Base-by-base conservation (phyloP, 306 rosid species). In the Gynostemma pentaphyllum region DNA sequence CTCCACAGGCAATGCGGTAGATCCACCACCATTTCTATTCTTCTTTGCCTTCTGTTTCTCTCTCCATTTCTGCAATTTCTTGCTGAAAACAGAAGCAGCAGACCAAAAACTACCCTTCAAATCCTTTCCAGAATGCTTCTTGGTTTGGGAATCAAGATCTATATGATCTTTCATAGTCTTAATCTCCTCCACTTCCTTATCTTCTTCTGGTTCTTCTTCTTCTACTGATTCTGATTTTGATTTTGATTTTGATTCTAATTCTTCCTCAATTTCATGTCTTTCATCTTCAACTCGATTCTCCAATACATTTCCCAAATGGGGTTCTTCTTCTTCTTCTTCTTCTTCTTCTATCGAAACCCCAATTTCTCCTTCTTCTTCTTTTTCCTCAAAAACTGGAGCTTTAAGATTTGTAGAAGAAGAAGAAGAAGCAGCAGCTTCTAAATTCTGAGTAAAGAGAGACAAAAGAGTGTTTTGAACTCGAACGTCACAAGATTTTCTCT, bases 71-170 rank as follows among this genome's bases (percentile, higher is more conserved):
- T 92, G 99, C 15, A 86, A 69, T 70, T 88, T 92, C 75, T 88
- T 92, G 81, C 96, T 92, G 82, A 92, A 92, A 1, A 92, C 99
- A 4, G 99, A 92, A n/a, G 99, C 99, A 0, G 99, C 99, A 0
- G 95, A 84, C 99, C 95, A 88, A 78, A 92, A 88, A 44, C 99
- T 88, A 0, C 97, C 52, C 52, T 47, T 47, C 52, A 47, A 80
- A 68, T 87, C 95, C 49, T 85, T 87, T 9, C 86, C 79, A 67
- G 62, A 24, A 11, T 52, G 64, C 68, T 86, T 92, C 85, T 88
- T 92, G 3, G 85, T 66, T 49, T 88, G 90, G 0, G 90, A 81
- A 73, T 88, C 99, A 26, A 92, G 95, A 82, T 92, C 96, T 73
- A 92, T 84, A 67, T 92, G 95, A 18, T 92, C 96, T 77, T 92